Evolutionary conservation across 192 early-diverging fungal species (phyloP).

Genomic region (Coemansia sp.): DNA sequence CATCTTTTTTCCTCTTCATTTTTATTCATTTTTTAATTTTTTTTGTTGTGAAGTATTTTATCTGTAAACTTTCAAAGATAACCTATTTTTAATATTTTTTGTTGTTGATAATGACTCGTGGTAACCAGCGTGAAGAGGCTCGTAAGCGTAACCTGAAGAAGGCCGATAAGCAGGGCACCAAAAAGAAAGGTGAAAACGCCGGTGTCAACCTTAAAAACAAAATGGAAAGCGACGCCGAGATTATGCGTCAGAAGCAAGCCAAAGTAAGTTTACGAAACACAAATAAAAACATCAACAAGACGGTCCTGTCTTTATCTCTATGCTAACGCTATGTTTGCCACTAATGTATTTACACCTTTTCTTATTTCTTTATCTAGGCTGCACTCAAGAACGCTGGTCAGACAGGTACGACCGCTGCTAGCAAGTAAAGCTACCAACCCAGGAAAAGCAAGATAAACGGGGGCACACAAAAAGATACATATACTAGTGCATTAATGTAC

Average conservation of each 20-base stretch:
- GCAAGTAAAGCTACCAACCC: neutral
- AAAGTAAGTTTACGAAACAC: slow-evolving; percentile 15
- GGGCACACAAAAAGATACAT: neutral
- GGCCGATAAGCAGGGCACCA: slow-evolving; percentile 30
- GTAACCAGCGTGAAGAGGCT: slow-evolving; percentile 58
- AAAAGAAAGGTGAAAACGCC: slow-evolving; percentile 32
- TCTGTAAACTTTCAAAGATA: neutral
- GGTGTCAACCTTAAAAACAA: slow-evolving; percentile 29
- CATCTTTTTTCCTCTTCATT: neutral
- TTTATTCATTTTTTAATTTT: neutral
- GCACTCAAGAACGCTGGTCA: slow-evolving; percentile 1
- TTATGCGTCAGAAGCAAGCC: slow-evolving; percentile 54
- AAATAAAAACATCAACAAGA: neutral
- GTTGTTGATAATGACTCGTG: slow-evolving; percentile 47
- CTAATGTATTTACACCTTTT: no score
- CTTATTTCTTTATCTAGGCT: neutral
- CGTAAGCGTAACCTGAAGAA: slow-evolving; percentile 53
- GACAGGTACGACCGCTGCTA: neutral
- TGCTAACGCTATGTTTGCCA: no score
- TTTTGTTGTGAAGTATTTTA: no score
- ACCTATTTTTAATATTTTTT: neutral
- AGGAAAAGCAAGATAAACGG: no score
- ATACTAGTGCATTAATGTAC: no score
- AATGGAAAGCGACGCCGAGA: slow-evolving; percentile 49
- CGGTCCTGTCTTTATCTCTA: no score